Conservation (phyloP, 352 stramenopile genomes). For the Peronospora destructor region DNA sequence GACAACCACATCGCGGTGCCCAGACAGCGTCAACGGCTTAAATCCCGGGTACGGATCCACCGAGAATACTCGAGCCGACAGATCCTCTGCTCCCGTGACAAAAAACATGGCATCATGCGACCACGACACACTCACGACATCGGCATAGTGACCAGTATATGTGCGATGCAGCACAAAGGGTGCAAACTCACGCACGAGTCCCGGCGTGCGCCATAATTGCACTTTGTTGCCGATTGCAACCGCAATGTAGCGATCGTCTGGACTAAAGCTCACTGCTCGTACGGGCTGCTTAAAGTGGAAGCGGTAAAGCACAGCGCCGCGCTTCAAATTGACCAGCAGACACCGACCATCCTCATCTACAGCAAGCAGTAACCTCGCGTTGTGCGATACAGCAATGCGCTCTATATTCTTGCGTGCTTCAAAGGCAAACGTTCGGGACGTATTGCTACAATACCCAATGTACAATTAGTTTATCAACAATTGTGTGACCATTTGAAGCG, state of each 20-base stretch:
- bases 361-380: conserved; percentile 84
- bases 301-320: conserved; percentile 86
- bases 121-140: conserved; percentile 84
- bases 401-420: conserved; percentile 89
- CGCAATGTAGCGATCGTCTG: conserved; percentile 84
- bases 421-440: conserved; percentile 86
- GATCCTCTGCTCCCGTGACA: conserved; percentile 82
- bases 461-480: not conserved
- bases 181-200: conserved; percentile 83
- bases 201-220: conserved; percentile 87
- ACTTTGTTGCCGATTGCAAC: conserved; percentile 87
- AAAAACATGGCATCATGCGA: conserved; percentile 87
- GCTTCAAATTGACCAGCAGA: conserved; percentile 87
- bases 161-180: conserved; percentile 86
- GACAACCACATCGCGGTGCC: conserved; percentile 83
- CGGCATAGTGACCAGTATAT: conserved; percentile 85
- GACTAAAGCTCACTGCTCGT: conserved; percentile 81
- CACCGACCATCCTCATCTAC: conserved; percentile 88
- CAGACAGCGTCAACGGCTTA: conserved; percentile 80
- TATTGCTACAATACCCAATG: conserved; percentile 47
- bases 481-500: too few relatives aligned
- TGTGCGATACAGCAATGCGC: conserved; percentile 79
- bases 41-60: conserved; percentile 67
- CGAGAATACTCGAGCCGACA: conserved; percentile 84
- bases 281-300: conserved; percentile 93